Evolutionary conservation across 192 early-diverging fungal genomes (phyloP).

Genomic region (Coemansia sp.): DNA sequence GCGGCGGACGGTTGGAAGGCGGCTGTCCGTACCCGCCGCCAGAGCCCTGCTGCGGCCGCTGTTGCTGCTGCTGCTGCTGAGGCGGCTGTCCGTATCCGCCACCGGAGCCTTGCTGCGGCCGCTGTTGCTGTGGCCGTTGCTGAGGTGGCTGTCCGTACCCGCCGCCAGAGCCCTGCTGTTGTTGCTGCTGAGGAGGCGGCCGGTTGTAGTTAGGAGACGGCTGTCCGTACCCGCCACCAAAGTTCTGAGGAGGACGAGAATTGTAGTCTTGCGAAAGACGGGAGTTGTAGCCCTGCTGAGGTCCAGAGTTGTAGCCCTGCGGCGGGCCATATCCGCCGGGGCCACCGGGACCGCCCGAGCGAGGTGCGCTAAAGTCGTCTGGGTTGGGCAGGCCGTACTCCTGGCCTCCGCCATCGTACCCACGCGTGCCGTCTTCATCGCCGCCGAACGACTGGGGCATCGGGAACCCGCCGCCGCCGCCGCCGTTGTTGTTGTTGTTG

Average conservation of each 20-base stretch:
- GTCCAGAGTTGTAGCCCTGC: constrained; percentile 2
- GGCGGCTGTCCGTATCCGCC: no score
- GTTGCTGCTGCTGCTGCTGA: neutral
- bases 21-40: neutral
- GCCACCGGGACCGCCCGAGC: constrained; percentile 6
- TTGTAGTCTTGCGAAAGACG: neutral
- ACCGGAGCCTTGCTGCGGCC: neutral
- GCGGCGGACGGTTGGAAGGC: neutral
- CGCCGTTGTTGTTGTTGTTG: constrained; percentile 2
- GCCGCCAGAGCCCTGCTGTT: neutral
- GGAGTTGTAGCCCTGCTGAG: neutral
- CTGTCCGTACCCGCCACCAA: no score
- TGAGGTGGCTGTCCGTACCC: neutral
- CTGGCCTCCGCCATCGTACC: neutral
- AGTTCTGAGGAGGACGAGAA: neutral
- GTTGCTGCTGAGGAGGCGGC: neutral
- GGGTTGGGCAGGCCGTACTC: neutral
- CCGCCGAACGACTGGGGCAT: neutral
- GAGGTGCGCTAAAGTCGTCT: neutral
- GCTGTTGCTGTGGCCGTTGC: neutral
- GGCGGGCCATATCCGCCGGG: constrained; percentile 10
- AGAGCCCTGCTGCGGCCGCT: neutral
- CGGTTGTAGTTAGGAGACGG: neutral
- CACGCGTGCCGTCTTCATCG: neutral
- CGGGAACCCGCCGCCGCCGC: constrained; percentile 11